phyloP scores from a whole-genome alignment of 225 moss, liverwort and hornwort genomes.

The Polytrichum formosum region DNA sequence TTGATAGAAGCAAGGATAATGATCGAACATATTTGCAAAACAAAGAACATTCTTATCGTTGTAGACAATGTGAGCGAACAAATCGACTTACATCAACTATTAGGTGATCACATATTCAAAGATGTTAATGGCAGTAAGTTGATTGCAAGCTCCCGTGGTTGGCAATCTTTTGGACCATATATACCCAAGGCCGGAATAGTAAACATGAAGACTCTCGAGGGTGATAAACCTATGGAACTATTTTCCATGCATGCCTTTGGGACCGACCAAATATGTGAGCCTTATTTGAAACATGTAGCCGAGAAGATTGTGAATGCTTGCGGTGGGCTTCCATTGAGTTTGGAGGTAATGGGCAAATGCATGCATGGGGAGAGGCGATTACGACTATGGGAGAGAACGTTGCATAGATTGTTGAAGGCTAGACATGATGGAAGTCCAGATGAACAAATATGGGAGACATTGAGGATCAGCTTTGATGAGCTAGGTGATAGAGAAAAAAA shows the following conservation, averaged over 20 bases:
- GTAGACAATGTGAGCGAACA: neutral
- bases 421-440: neutral
- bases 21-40: neutral
- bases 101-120: neutral
- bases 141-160: neutral
- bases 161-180: neutral
- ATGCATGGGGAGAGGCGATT: too few relatives aligned
- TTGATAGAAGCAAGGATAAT: neutral
- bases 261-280: too few relatives aligned
- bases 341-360: too few relatives aligned
- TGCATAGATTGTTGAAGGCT: too few relatives aligned
- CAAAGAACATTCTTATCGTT: conserved; percentile 1
- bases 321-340: too few relatives aligned
- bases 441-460: conserved; percentile 5
- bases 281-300: too few relatives aligned
- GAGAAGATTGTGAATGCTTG: too few relatives aligned
- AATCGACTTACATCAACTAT: conserved; percentile 1
- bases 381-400: too few relatives aligned
- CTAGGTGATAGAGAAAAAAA: neutral
- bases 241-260: too few relatives aligned
- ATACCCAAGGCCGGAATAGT: neutral
- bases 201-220: conserved; percentile 6
- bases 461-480: conserved; percentile 9
- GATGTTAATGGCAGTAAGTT: neutral
- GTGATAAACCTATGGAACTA: neutral